A percentile compares a stretch with the other conserved stretches of the same genome.
Evolutionary conservation across 306 rosid genomes (phyloP).

Genomic region (Glycine soja): DNA sequence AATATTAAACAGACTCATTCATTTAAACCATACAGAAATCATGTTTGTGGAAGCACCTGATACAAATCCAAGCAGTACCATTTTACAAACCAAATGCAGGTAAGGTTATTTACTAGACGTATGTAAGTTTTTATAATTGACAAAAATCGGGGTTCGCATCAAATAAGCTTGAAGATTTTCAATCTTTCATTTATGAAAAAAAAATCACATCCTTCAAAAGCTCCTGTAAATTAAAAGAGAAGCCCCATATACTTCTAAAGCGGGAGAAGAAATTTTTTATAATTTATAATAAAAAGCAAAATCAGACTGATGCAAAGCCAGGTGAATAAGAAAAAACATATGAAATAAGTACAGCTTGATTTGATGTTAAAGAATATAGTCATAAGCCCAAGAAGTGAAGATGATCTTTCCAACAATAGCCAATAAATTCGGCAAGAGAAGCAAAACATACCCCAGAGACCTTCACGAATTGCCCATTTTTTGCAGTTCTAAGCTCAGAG

Average conservation of each 20-base stretch:
- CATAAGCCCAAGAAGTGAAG: slow-evolving; percentile 6
- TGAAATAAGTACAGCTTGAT: background rate
- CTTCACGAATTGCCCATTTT: slow-evolving; percentile 94
- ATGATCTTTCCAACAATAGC: slow-evolving; percentile 27
- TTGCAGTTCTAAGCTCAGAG: slow-evolving; percentile 97
- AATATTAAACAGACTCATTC: slow-evolving; percentile 10
- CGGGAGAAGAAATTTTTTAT: slow-evolving; percentile 11
- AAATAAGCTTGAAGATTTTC: background rate
- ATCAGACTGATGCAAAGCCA: slow-evolving; percentile 31
- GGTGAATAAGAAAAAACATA: background rate
- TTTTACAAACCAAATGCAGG: slow-evolving; percentile 2
- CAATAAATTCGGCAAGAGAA: slow-evolving; percentile 42
- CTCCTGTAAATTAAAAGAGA: background rate
- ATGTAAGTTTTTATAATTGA: background rate
- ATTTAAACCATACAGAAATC: slow-evolving; percentile 27
- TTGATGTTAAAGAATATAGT: background rate
- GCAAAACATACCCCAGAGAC: slow-evolving; percentile 91
- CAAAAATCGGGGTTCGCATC: background rate
- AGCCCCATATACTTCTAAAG: slow-evolving; percentile 29
- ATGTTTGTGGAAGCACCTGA: slow-evolving; percentile 1
- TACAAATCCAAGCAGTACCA: slow-evolving; percentile 1
- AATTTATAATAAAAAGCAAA: slow-evolving; percentile 16
- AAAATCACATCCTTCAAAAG: slow-evolving; percentile 18
- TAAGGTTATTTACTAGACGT: slow-evolving; percentile 34
- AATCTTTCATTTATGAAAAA: slow-evolving; percentile 26